Percentiles rank a stretch among this genome's conserved stretches.
Evolutionary conservation across 345 rosid species (phyloP).

Genomic region (Erysimum cheiranthoides): DNA sequence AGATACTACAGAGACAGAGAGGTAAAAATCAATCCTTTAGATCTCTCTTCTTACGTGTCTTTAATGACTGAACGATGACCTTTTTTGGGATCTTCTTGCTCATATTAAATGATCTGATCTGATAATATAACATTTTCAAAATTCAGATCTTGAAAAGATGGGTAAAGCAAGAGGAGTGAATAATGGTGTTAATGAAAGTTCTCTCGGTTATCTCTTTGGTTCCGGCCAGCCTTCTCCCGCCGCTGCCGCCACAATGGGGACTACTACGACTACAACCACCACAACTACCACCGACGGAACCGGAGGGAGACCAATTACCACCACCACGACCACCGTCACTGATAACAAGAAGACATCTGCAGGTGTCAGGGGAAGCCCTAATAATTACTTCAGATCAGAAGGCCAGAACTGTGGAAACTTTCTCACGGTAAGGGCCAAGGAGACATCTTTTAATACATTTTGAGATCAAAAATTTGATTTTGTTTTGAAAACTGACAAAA

Average conservation of each 20-base stretch:
- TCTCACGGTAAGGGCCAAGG: constrained; percentile 64
- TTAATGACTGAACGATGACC: not conserved
- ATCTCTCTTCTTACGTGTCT: constrained; percentile 36
- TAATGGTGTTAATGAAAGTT: constrained; percentile 92
- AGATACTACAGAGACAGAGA: constrained; percentile 13
- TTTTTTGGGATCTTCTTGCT: constrained; percentile 17
- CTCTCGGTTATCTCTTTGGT: constrained; percentile 85
- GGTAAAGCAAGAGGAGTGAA: constrained; percentile 72
- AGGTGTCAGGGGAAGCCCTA: constrained; percentile 67
- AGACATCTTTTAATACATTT: not conserved
- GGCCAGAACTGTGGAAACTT: constrained; percentile 90
- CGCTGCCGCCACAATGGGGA: constrained; percentile 45
- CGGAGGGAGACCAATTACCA: constrained; percentile 45
- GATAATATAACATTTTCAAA: not conserved
- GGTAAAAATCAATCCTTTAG: constrained; percentile 38
- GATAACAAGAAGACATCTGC: constrained; percentile 65
- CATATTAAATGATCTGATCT: constrained; percentile 31
- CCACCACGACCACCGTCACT: constrained; percentile 50
- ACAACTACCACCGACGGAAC: constrained; percentile 47
- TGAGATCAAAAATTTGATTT: not conserved
- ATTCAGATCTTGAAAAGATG: constrained; percentile 42
- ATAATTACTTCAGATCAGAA: constrained; percentile 79
- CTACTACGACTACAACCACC: constrained; percentile 47
- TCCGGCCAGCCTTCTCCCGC: constrained; percentile 57
- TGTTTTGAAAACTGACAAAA: constrained; percentile 12